Conservation (phyloP, 192 early-diverging fungal species). For the Backusella macrospora region DNA sequence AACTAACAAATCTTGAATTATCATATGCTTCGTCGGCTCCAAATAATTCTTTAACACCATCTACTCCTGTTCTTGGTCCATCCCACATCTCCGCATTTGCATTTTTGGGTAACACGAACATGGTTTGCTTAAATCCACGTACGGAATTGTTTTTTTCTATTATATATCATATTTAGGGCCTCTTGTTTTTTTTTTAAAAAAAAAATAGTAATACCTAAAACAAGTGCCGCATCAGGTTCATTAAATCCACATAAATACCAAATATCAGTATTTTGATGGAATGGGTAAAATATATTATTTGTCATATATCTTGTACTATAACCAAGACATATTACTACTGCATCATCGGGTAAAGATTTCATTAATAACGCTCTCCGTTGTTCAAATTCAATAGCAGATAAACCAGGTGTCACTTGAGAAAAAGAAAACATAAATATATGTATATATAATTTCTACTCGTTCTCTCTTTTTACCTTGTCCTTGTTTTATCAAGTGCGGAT, state of each 20-base stretch:
- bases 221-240: constrained; percentile 82
- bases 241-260: constrained; percentile 88
- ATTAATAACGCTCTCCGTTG: constrained; percentile 74
- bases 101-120: constrained; percentile 87
- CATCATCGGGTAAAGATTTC: constrained; percentile 63
- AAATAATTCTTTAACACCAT: constrained; percentile 75
- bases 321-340: constrained; percentile 72
- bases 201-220: constrained; percentile 54
- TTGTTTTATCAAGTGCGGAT: constrained; percentile 78
- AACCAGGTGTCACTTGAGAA: constrained; percentile 73
- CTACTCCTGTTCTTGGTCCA: constrained; percentile 82
- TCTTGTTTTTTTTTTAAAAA: neutral
- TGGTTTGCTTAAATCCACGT: constrained; percentile 75
- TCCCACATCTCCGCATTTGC: constrained; percentile 87
- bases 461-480: constrained; percentile 57
- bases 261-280: constrained; percentile 92
- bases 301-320: constrained; percentile 83
- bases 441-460: neutral
- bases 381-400: constrained; percentile 77
- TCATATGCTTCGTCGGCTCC: constrained; percentile 73
- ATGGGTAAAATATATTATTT: constrained; percentile 92
- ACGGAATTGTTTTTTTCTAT: constrained; percentile 53
- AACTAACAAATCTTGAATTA: constrained; percentile 25
- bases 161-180: neutral
- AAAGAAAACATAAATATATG: neutral